Evolutionary conservation across 257 asterid species (phyloP), one percentile per base, ranked within the genome.

Genomic region (Craterostigma plantagineum): DNA sequence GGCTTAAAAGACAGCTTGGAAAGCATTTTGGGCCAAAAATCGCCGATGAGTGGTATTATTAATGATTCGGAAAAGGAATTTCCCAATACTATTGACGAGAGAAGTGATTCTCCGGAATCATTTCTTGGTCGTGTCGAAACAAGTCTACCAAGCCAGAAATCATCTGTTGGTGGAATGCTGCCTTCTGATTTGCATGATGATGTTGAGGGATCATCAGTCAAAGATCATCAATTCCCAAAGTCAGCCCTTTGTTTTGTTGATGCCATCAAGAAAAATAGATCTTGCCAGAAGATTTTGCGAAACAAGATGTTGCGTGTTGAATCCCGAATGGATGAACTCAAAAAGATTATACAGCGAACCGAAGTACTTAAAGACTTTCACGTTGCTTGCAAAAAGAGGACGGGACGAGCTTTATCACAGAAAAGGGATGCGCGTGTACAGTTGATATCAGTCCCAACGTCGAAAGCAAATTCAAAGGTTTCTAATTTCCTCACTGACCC

Each of bases 181-280:
- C 30, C 59, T 63, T 59, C 67, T 57, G 63, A 62, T 53, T 45
- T 60, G 27, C 58, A 58, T 45, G 75, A 66, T 42, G 61, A 53
- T 52, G 66, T 43, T 46, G 61, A 63, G 58, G 57, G 44, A 45
- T 61, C 62, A 55, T 72, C 80, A 23, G 30, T 2, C 30, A 23
- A 23, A 23, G 6, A 23, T 23, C 6, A 23, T 37, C 52, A 65
- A 30, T 83, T 79, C 59, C 93, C 95, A 16, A 61, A 62, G 60
- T 71, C 79, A 34, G 98, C 95, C 11, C 66, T 63, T 52, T 69
- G 81, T 18, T 79, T 90, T 63, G 53, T 82, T 53, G 83, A 77
- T 48, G 95, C 98, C 53, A 77, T 90, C 55, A 79, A 79, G 71
- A 74, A 82, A 73, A 90, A 83, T 49, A 76, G 95, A 69, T 60